Evolutionary conservation across 139 green algal genomes (phyloP), one percentile per base, ranked within the genome.

Genomic region (Chlamydomonas sp.): DNA sequence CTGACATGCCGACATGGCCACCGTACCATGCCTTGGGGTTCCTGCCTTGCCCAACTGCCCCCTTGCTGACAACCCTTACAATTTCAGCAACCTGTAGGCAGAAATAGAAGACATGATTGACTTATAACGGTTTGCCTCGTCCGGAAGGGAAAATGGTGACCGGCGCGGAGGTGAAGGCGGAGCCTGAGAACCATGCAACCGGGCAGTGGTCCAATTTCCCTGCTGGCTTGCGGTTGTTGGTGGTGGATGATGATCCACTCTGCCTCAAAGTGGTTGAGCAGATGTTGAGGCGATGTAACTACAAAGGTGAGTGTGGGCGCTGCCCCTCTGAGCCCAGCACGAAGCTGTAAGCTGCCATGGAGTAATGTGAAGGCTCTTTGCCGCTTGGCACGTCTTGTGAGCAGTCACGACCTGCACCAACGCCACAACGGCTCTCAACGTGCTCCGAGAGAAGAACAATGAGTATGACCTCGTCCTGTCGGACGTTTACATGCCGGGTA

Each of bases 401-500:
- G 81, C 91, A 92, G 90, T 91, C 49, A 90, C 86, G 0, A 91
- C 89, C 1, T 93, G 90, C 63, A 90, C 83, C 3, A 96, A 93
- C 72, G 96, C 92, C 0, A 94, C 88, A 20, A 89, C 87, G 9
- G 96, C 96, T 4, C 83, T 98, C 62, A 76, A 89, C 15, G 84
- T 93, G 67, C 91, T 98, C 64, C 90, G 96, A 0, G 90, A 95
- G 31, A 90, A 87, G 69, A 88, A 87, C 0, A 81, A 92, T n/a
- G 87, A 94, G 58, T 99, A 98, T 74, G 97, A 99, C 89, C 91
- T 99, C 15, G 97, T 99, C 2, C 94, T 99, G 7, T 98, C 94
- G 31, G 98, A 99, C 89, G 97, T 99, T 8, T 97, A 99, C 91
- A 99, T 99, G 97, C 98, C 97, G 81, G 96, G 95, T 97, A 66